Evolutionary conservation across 169 alveolate genomes (phyloP), one percentile per base, ranked within the genome.

Genomic region (Plasmodium coatneyi): DNA sequence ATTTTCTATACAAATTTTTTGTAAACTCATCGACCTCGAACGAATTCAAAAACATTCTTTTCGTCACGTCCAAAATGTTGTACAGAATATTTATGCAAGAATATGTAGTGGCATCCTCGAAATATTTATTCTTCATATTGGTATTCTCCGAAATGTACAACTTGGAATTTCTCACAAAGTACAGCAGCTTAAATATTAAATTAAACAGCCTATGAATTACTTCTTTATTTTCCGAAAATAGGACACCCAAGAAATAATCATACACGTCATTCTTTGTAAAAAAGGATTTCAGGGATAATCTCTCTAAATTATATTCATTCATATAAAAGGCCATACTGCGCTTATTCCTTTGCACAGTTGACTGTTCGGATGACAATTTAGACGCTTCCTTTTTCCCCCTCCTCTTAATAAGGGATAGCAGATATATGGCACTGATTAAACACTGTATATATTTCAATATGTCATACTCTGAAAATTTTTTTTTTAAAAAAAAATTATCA

Each of bases 221-320:
- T 46, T 89, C 94, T 71, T 79, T 89, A 70, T 79, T 79, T 41
- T 89, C 94, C 60, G 82, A 71, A 89, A 89, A 89, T 80, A 89
- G 14, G 82, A 89, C 14, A 32, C 94, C 89, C 72, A 89, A 41
- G 25, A 89, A 80, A 89, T 86, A 54, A 4, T 28, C 70, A 76
- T 46, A 74, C 30, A 28, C 43, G 34, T 89, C 90, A 54, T 16
- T 74, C 22, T 79, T 39, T 79, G 52, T 66, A 36, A 89, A 79
- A 89, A 49, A 89, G 36, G 39, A 28, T 10, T n/a, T 60, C 72
- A 89, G 41, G 0, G 82, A 56, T 54, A 89, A 60, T 30, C 52
- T 79, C 52, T 78, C 90, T n/a, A 72, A n/a, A 80, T 60, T 89
- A n/a, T 89, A 71, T 89, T 80, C 81, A 39, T 78, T 70, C 80